These are phyloP conservation scores for Aristolochia fimbriata DNA, from an alignment of 164 flowering plant species.

Conservation along the genomic window DNA sequence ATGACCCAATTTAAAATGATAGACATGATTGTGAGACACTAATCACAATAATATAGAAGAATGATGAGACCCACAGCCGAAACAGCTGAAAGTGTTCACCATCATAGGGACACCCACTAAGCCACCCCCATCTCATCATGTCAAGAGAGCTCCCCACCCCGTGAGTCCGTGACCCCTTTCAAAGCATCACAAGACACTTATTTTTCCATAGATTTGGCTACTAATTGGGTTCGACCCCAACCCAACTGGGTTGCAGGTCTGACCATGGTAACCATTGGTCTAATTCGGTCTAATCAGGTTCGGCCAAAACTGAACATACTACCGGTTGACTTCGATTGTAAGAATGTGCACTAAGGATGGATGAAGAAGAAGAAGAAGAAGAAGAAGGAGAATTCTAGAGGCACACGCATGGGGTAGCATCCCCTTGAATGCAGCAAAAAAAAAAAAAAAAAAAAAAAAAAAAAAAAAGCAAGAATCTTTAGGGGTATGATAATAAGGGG, in stretches of 20 bases:
- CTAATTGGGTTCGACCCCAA: too few relatives aligned
- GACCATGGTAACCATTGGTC: too few relatives aligned
- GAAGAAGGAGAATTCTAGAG: neutral
- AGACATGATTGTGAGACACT: neutral
- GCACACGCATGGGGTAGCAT: constrained; percentile 47
- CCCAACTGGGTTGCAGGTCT: too few relatives aligned
- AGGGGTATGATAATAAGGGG: too few relatives aligned
- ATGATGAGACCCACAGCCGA: constrained; percentile 3
- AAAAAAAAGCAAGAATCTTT: too few relatives aligned
- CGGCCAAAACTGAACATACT: too few relatives aligned
- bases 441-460: too few relatives aligned
- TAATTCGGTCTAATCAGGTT: too few relatives aligned
- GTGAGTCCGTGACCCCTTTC: neutral
- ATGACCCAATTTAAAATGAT: neutral
- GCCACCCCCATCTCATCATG: constrained; percentile 4
- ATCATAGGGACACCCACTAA: constrained; percentile 1
- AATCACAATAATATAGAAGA: neutral
- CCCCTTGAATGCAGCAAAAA: too few relatives aligned
- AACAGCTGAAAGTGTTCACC: constrained; percentile 2
- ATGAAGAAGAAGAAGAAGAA: neutral
- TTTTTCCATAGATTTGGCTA: neutral
- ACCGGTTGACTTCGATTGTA: too few relatives aligned
- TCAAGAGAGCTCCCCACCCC: neutral
- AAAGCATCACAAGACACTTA: neutral
- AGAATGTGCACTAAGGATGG: neutral